A percentile compares a stretch with the other conserved stretches of the same genome.
Evolutionary conservation across 306 rosid genomes (phyloP).

Genomic region (Morella rubra): DNA sequence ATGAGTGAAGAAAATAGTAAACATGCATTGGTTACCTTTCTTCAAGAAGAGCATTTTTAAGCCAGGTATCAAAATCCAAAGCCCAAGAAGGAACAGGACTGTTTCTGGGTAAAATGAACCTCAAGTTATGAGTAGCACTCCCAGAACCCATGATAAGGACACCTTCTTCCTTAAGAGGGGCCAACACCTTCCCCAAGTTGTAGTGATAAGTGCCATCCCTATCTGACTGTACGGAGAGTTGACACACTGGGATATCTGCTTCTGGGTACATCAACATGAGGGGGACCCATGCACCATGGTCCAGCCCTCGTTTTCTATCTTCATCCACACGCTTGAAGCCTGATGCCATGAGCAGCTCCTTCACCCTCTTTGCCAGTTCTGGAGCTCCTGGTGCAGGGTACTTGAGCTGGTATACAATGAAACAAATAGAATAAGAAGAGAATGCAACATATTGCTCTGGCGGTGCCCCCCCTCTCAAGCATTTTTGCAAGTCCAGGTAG

Average conservation of each 20-base stretch:
- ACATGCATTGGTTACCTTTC: slow-evolving; percentile 49
- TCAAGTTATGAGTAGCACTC: slow-evolving; percentile 74
- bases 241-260: slow-evolving; percentile 81
- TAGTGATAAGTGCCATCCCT: slow-evolving; percentile 59
- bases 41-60: slow-evolving; percentile 54
- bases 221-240: slow-evolving; percentile 62
- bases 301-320: slow-evolving; percentile 68
- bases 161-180: slow-evolving; percentile 74
- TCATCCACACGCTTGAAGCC: slow-evolving; percentile 58
- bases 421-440: not conserved
- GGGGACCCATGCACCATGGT: slow-evolving; percentile 93
- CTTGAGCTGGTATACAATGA: slow-evolving; percentile 40
- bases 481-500: not conserved
- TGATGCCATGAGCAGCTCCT: slow-evolving; percentile 46
- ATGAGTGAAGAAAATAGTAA: slow-evolving; percentile 6
- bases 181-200: slow-evolving; percentile 71
- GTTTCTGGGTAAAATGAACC: slow-evolving; percentile 11
- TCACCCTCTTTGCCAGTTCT: slow-evolving; percentile 59
- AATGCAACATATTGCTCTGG: not conserved
- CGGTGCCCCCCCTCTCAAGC: no score
- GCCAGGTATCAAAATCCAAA: slow-evolving; percentile 73
- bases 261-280: slow-evolving; percentile 82
- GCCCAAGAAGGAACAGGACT: slow-evolving; percentile 53
- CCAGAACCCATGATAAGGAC: slow-evolving; percentile 79
- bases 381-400: slow-evolving; percentile 93